Conservation (phyloP, 805 yeast species). For the Cyberlindnera mycetangii region DNA sequence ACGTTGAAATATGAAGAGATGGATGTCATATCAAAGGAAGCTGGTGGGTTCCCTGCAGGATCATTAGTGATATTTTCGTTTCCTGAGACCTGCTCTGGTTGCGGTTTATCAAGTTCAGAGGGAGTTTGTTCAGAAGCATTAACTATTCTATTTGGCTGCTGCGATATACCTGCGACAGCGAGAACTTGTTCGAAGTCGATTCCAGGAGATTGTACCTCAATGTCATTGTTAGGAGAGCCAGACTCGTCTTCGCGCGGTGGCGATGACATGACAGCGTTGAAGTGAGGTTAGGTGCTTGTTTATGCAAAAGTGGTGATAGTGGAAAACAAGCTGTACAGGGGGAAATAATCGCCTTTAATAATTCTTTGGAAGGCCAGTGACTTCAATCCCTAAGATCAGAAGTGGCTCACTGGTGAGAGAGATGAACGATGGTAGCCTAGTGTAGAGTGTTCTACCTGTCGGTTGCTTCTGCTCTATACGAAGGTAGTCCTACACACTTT, state of each 20-base stretch:
- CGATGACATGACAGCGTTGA: constrained; percentile 1
- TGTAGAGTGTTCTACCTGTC: not conserved
- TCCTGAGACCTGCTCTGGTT: not conserved
- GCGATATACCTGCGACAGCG: not conserved
- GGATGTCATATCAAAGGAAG: constrained; percentile 12
- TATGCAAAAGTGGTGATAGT: not conserved
- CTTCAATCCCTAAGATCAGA: not conserved
- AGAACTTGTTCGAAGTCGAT: not conserved
- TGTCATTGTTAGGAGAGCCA: not conserved
- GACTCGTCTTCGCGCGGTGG: not conserved
- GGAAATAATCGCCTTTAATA: not conserved
- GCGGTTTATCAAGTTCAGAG: not conserved
- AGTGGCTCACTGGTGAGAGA: not conserved
- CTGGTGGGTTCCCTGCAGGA: not conserved
- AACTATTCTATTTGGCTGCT: not conserved
- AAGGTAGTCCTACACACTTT: not conserved
- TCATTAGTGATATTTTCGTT: not conserved
- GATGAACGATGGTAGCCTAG: no score
- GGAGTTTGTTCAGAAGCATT: not conserved
- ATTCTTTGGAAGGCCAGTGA: not conserved
- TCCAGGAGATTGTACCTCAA: not conserved
- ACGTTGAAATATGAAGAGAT: constrained; percentile 36
- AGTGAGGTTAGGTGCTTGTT: not conserved
- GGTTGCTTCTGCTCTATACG: not conserved
- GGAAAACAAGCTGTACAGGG: not conserved